Base-by-base conservation (phyloP, 441 rosid genomes). In the Euphorbia corollata region DNA sequence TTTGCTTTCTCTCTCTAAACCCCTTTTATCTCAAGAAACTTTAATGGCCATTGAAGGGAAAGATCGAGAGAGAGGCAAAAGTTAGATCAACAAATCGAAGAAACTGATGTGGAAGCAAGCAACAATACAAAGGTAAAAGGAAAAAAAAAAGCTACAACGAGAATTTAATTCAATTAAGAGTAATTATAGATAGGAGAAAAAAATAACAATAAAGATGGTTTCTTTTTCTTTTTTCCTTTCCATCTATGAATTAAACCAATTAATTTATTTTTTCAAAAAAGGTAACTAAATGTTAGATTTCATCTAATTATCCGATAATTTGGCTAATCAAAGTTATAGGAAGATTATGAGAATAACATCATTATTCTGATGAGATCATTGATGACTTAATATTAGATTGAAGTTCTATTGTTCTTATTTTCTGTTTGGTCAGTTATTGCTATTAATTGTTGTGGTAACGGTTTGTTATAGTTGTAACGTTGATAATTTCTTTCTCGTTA, bases 31-130 rank as follows among this genome's bases (percentile, higher is more conserved):
- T 65, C 75, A 59, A 71, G 51, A 82, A 74, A 80, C 76, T 74
- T 66, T 55, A 72, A 65, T 70, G 63, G 68, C 82, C 91, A 83
- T 90, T 83, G 81, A 71, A 64, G 76, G 80, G 71, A 83, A 82
- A 82, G 91, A 84, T 86, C 84, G 79, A 82, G 79, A 82, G 80
- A 74, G 70, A 53, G 32, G 61, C 76, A 77, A 63, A 54, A 65
- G 75, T 93, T 85, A 78, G 97, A 88, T 92, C 96, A 90, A 85
- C 92, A 80, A 92, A 88, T 82, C 82, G 75, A 83, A 79, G 83
- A 82, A 79, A 77, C 73, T 75, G 80, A 56, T 77, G 79, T 70
- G 78, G 74, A 69, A 73, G 80, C 73, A 75, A 80, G 80, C 65
- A 63, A 39, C 59, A 50, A 51, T 51, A 50, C 54, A 72, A 70